Evolutionary conservation across 1,284 basidiomycete species (phyloP).

Genomic region (Heterobasidion parviporum): DNA sequence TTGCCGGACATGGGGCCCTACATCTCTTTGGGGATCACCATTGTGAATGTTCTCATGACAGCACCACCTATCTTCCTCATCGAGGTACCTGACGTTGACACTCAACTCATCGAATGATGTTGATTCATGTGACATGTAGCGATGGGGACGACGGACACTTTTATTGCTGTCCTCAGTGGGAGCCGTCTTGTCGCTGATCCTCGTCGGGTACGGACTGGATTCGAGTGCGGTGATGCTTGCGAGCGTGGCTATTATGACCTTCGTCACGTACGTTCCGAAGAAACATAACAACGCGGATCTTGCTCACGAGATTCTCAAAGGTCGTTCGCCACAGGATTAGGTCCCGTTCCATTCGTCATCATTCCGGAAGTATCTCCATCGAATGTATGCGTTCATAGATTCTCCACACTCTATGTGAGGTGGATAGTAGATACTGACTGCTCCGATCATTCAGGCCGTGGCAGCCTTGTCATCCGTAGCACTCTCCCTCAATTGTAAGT

Average conservation of each 20-base stretch:
- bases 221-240: constrained; percentile 50
- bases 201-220: constrained; percentile 71
- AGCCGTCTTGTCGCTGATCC: constrained; percentile 57
- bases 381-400: constrained; percentile 40
- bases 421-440: constrained; percentile 4
- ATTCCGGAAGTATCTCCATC: constrained; percentile 86
- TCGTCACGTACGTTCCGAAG: constrained; percentile 60
- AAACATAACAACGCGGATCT: too few relatives aligned
- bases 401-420: not conserved
- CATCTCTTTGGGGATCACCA: constrained; percentile 69
- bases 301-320: constrained; percentile 25
- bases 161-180: constrained; percentile 51
- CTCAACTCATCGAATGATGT: constrained; percentile 5
- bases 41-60: constrained; percentile 78
- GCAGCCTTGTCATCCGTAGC: constrained; percentile 80
- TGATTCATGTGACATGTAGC: constrained; percentile 27
- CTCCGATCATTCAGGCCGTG: constrained; percentile 48
- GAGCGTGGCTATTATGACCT: constrained; percentile 72
- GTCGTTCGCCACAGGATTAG: constrained; percentile 85
- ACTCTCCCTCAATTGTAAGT: constrained; percentile 76
- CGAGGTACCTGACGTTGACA: constrained; percentile 45
- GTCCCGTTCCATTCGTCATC: constrained; percentile 88
- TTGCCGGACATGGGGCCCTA: constrained; percentile 74
- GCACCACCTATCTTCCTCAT: constrained; percentile 81
- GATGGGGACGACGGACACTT: constrained; percentile 55